Base-by-base conservation (phyloP, 768 basidiomycete genomes). In the Tricholoma bakamatsutake region DNA sequence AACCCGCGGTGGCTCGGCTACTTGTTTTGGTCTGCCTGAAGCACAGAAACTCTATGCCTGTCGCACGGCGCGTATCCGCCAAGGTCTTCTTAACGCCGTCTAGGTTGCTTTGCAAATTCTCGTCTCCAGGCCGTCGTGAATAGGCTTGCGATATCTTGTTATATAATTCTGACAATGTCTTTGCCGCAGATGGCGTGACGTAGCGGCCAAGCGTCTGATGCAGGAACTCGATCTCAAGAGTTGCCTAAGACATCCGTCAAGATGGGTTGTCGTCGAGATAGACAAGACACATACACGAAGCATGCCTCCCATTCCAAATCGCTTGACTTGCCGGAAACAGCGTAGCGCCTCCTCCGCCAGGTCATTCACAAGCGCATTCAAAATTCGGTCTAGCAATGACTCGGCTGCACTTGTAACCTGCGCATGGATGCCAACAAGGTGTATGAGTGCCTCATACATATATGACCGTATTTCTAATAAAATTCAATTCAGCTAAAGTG, bases 271-370 rank as follows among this genome's bases (percentile, higher is more conserved):
- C 37, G 21, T 31, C 1, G 43, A n/a, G 35, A 37, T 17, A 39
- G 42, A 35, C 35, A 40, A 33, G 28, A 46, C 21, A 77, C 88
- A 57, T 67, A 97, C 95, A 48, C 92, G 84, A 43, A 99, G 79
- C 97, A 98, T 98, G 8, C 97, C 97, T 30, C 97, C 97, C 87
- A 98, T 97, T 15, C 95, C 94, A 66, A 97, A 98, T 49, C 87
- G 81, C 64, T 87, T 88, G 40, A 98, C 85, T 70, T 94, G 87
- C 62, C 81, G 82, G 80, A 99, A 95, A 69, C 87, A 90, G 12
- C 77, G 79, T 53, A 98, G 75, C 0, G 94, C 88, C 63, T 94
- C 92, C 8, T 82, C 79, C 12, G 93, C 88, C 15, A 96, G 74
- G 56, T 89, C 87, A 57, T 92, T 87, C 12, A 95, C 87, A 13